These are phyloP conservation scores for Lantana camara DNA, from an alignment of 257 asterid species.

Conservation along the genomic window DNA sequence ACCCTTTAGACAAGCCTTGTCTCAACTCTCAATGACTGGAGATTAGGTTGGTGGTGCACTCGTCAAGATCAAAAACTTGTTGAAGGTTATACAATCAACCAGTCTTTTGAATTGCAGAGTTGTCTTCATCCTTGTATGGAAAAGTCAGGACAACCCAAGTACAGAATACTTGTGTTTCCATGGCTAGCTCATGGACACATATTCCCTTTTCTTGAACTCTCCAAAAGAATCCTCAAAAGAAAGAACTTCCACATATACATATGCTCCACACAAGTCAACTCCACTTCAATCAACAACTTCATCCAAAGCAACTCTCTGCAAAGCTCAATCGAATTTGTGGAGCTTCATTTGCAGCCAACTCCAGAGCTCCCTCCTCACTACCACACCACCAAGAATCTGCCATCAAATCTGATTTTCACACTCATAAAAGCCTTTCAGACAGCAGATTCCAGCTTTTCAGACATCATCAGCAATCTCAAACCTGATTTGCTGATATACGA, in stretches of 20 bases:
- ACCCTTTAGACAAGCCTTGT: no score
- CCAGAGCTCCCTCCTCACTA: background rate
- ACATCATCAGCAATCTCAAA: background rate
- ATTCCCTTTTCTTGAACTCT: no score
- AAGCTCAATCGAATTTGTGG: background rate
- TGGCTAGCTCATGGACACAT: no score
- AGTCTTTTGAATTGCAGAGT: no score
- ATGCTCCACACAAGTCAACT: background rate
- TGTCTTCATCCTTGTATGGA: no score
- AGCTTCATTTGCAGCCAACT: background rate
- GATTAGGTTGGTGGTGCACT: no score
- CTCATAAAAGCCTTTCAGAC: background rate
- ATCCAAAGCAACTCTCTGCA: background rate
- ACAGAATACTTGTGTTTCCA: no score
- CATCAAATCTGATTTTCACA: background rate
- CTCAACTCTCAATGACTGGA: no score
- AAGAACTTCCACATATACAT: background rate
- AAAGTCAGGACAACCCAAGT: no score
- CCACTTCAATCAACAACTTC: background rate
- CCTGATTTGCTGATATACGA: background rate
- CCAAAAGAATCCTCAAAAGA: background rate
- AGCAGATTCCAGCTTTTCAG: background rate
- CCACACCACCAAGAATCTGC: conserved; percentile 4
- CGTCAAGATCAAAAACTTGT: no score
- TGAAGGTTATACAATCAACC: no score